Evolutionary conservation across 139 green algal species (phyloP).

Genomic region (Trebouxia sp.): DNA sequence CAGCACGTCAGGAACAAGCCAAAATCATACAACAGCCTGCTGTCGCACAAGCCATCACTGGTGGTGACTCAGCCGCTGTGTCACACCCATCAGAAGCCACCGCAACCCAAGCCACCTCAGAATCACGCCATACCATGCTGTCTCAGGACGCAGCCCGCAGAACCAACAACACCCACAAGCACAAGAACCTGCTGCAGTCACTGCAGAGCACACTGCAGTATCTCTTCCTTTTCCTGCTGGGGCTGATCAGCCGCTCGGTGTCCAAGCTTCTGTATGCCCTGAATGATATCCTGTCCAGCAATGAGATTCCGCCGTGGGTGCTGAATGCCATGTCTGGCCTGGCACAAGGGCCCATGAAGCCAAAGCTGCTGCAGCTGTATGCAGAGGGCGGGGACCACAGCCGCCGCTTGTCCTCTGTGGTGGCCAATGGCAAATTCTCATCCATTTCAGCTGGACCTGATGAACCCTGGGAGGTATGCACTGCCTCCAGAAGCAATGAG

Average conservation of each 20-base stretch:
- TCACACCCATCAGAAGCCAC: neutral
- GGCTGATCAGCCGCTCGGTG: neutral
- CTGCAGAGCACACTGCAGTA: neutral
- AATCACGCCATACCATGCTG: neutral
- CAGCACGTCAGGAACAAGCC: neutral
- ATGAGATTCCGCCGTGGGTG: neutral
- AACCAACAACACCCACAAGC: neutral
- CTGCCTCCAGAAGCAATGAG: neutral
- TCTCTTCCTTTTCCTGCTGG: neutral
- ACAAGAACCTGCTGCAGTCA: neutral
- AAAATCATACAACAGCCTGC: neutral
- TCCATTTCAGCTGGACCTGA: conserved; percentile 34
- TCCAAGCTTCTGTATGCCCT: conserved; percentile 7
- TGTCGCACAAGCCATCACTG: neutral
- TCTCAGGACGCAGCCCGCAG: neutral
- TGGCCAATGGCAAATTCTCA: conserved; percentile 85
- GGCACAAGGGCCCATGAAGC: conserved; percentile 20
- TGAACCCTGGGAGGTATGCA: conserved; percentile 34
- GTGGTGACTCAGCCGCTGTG: conserved; percentile 3
- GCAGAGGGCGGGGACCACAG: conserved; percentile 73
- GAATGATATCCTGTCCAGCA: neutral
- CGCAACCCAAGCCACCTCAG: neutral
- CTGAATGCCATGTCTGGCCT: neutral
- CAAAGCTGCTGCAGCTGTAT: conserved; percentile 71
- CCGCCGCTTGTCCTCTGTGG: conserved; percentile 70